Evolutionary conservation across 2,329 filamentous ascomycete species (phyloP).

Genomic region (Geosmithia flava): DNA sequence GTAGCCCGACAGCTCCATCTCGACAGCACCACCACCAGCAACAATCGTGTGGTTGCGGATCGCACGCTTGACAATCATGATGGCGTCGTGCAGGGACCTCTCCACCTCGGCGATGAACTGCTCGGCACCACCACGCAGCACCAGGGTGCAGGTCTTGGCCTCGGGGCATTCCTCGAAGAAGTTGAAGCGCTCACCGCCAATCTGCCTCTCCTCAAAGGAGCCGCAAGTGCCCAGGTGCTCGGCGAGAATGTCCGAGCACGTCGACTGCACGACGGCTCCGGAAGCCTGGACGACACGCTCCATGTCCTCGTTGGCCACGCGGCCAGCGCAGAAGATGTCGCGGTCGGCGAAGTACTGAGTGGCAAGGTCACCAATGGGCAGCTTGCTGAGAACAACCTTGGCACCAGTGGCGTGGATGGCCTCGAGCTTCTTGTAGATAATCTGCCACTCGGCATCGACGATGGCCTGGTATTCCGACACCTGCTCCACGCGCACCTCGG

Average conservation of each 20-base stretch:
- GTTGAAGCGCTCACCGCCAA: constrained; percentile 95
- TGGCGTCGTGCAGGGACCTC: constrained; percentile 93
- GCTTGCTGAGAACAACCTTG: constrained; percentile 93
- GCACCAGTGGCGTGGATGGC: constrained; percentile 86
- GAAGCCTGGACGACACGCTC: constrained; percentile 94
- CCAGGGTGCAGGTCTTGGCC: constrained; percentile 92
- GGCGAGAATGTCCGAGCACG: constrained; percentile 85
- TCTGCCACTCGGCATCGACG: constrained; percentile 98
- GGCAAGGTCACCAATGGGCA: constrained; percentile 93
- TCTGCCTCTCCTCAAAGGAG: constrained; percentile 87
- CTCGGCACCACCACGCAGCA: constrained; percentile 91
- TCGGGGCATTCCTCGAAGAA: constrained; percentile 93
- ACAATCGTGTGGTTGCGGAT: constrained; percentile 93
- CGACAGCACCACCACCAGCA: constrained; percentile 82
- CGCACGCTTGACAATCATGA: constrained; percentile 99
- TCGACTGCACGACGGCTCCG: constrained; percentile 84
- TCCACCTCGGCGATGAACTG: constrained; percentile 99
- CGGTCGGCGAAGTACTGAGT: constrained; percentile 98
- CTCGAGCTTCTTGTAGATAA: constrained; percentile 99
- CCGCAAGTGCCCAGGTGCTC: constrained; percentile 89
- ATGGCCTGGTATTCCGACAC: constrained; percentile 99
- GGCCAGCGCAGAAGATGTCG: constrained; percentile 95
- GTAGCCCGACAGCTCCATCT: constrained; percentile 96
- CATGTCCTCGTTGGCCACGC: constrained; percentile 83
- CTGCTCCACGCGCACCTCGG: constrained; percentile 94